These are phyloP conservation scores for Phanerodontia chrysosporium DNA, from an alignment of 768 basidiomycete species.

Conservation along the genomic window DNA sequence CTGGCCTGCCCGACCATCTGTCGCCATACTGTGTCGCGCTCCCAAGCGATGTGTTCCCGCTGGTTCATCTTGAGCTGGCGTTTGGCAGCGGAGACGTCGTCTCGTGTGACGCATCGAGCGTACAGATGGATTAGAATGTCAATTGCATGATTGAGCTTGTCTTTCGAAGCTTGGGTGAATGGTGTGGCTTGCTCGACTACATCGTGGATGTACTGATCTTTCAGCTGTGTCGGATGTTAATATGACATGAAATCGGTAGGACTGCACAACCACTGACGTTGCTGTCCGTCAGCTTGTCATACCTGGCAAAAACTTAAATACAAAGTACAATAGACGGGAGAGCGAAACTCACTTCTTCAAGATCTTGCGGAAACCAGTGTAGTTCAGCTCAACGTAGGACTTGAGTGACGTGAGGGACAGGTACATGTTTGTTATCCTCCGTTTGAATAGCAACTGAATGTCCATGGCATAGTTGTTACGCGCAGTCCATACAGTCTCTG, in stretches of 20 bases:
- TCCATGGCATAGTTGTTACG: conserved; percentile 80
- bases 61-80: conserved; percentile 84
- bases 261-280: conserved; percentile 35
- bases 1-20: conserved; percentile 88
- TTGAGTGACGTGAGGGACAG: conserved; percentile 70
- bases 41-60: conserved; percentile 93
- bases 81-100: conserved; percentile 62
- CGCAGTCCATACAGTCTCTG: conserved; percentile 70
- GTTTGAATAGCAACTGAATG: conserved; percentile 81
- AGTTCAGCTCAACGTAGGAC: conserved; percentile 88
- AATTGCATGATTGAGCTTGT: conserved; percentile 55
- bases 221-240: conserved; percentile 43
- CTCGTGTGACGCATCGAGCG: conserved; percentile 77
- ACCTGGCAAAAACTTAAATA: conserved; percentile 41
- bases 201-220: conserved; percentile 72
- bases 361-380: conserved; percentile 92
- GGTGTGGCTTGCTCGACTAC: conserved; percentile 64
- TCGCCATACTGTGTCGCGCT: conserved; percentile 96
- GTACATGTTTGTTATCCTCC: conserved; percentile 80
- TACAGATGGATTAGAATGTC: conserved; percentile 66
- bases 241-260: not conserved
- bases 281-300: conserved; percentile 88
- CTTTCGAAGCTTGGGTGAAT: conserved; percentile 62
- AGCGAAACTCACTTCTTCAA: conserved; percentile 75
- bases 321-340: not conserved